A percentile compares a stretch with the other conserved stretches of the same genome.
Conservation (phyloP, 2,329 filamentous ascomycete genomes). For the Orbilia oligospora region DNA sequence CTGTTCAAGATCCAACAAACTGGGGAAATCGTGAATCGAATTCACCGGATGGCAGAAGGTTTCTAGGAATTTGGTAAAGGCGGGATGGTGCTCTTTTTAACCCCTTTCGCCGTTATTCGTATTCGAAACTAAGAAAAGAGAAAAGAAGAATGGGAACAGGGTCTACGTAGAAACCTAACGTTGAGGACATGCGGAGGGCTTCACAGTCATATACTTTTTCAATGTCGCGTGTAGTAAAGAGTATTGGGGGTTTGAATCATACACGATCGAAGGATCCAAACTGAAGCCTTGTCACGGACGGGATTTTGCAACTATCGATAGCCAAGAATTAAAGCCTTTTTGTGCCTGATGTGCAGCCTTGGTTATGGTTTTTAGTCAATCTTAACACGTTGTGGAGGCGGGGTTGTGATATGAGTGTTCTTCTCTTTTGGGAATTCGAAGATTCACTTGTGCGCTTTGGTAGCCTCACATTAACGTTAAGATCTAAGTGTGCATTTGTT, state of each 20-base stretch:
- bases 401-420: slow-evolving; percentile 39
- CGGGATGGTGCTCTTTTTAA: background rate
- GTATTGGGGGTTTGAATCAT: slow-evolving; percentile 20
- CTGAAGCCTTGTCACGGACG: slow-evolving; percentile 17
- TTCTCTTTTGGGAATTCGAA: slow-evolving; percentile 4
- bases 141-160: background rate
- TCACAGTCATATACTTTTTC: slow-evolving; percentile 22
- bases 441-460: slow-evolving; percentile 44
- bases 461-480: slow-evolving; percentile 18
- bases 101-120: background rate
- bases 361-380: slow-evolving; percentile 2
- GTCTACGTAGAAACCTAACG: slow-evolving; percentile 17
- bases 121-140: background rate
- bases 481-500: slow-evolving; percentile 15
- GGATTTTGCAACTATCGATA: slow-evolving; percentile 34
- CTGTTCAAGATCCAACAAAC: slow-evolving; percentile 9
- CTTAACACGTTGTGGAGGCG: slow-evolving; percentile 22
- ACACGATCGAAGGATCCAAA: slow-evolving; percentile 38
- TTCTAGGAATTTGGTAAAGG: background rate
- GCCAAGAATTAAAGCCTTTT: slow-evolving; percentile 26
- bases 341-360: slow-evolving; percentile 47
- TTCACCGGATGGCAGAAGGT: background rate
- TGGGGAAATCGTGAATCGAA: slow-evolving; percentile 3
- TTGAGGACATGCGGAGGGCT: background rate
- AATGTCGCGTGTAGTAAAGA: background rate